Evolutionary conservation across 2,329 filamentous ascomycete genomes (phyloP).

Genomic region (Calycina herbarum): DNA sequence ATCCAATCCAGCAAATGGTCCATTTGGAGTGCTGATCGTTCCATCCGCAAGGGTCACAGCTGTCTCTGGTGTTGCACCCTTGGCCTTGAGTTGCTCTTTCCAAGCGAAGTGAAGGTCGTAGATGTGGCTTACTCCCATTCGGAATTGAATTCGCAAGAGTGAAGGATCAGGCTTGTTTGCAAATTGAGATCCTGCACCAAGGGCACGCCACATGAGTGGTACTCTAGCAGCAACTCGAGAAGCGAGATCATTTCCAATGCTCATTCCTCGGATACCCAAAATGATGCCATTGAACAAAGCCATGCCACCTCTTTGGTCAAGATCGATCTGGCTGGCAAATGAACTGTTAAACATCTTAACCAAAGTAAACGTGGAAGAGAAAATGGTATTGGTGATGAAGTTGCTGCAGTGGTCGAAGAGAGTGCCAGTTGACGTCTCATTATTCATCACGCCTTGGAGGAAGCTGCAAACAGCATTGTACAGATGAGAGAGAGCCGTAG

Average conservation of each 20-base stretch:
- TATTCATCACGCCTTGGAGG: conserved; percentile 23
- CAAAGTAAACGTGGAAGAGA: conserved; percentile 63
- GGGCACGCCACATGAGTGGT: conserved; percentile 59
- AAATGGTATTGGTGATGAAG: conserved; percentile 67
- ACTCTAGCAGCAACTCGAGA: conserved; percentile 65
- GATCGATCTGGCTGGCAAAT: conserved; percentile 57
- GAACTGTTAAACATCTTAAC: conserved; percentile 67
- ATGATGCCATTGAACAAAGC: conserved; percentile 59
- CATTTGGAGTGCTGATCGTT: neutral
- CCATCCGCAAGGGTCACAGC: neutral
- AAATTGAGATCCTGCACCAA: conserved; percentile 16
- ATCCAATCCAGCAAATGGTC: conserved; percentile 5
- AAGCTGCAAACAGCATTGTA: conserved; percentile 38
- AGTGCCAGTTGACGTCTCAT: conserved; percentile 36
- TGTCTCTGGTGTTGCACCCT: neutral
- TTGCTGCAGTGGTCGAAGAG: conserved; percentile 50
- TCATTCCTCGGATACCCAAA: conserved; percentile 58
- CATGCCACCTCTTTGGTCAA: conserved; percentile 48
- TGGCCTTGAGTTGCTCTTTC: conserved; percentile 45
- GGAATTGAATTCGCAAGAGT: conserved; percentile 63
- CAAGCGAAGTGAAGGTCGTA: conserved; percentile 69
- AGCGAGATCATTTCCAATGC: conserved; percentile 63
- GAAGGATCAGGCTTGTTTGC: conserved; percentile 45
- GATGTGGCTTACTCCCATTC: conserved; percentile 67
- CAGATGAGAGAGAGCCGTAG: conserved; percentile 48